Conservation (phyloP, 1,139 yeast genomes). For the Debaryomyces singareniensis region DNA sequence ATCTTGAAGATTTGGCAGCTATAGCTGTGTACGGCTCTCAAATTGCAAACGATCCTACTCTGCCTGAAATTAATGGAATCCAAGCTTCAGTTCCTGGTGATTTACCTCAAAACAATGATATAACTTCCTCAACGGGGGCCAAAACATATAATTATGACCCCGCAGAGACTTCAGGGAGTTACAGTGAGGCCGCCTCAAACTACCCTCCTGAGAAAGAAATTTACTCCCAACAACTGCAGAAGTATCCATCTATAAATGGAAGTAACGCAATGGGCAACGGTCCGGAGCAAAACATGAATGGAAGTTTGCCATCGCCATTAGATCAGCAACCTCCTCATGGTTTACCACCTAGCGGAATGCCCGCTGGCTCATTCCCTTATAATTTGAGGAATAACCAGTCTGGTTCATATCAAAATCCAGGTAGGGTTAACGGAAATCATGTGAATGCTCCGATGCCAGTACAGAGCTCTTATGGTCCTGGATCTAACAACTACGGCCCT, state of each 20-base stretch:
- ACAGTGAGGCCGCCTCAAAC: background rate
- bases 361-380: constrained; percentile 23
- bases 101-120: constrained; percentile 1
- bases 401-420: background rate
- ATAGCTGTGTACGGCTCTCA: constrained; percentile 38
- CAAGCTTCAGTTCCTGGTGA: constrained; percentile 8
- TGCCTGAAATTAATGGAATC: constrained; percentile 15
- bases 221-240: background rate
- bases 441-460: too few relatives aligned
- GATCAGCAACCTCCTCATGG: constrained; percentile 34
- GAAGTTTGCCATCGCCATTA: constrained; percentile 10
- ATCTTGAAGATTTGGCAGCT: constrained; percentile 39
- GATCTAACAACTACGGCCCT: too few relatives aligned
- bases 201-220: background rate
- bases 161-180: background rate
- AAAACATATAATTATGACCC: constrained; percentile 3
- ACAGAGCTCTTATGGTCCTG: too few relatives aligned
- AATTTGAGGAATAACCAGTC: constrained; percentile 13
- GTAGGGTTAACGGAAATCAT: constrained; percentile 2
- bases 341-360: constrained; percentile 29
- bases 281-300: constrained; percentile 4
- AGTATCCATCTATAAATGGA: too few relatives aligned
- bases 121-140: constrained; percentile 1
- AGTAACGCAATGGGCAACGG: background rate
- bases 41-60: constrained; percentile 23